Evolutionary conservation across 441 rosid species (phyloP).

Genomic region (Macaranga tanarius): DNA sequence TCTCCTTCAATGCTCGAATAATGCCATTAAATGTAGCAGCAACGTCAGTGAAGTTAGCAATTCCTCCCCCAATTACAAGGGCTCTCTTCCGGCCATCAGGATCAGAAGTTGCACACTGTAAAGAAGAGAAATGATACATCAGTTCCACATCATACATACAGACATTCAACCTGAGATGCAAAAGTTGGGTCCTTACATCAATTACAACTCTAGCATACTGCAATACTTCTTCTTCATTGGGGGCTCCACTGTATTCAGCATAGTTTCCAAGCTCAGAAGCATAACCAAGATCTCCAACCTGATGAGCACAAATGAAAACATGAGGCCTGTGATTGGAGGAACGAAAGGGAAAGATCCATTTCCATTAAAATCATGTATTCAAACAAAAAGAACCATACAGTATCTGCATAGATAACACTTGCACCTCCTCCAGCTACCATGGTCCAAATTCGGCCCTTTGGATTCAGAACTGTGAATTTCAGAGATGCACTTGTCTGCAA

Average conservation of each 20-base stretch:
- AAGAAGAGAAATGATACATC: background rate
- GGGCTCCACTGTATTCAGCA: slow-evolving; percentile 97
- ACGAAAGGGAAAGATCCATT: background rate
- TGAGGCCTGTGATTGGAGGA: slow-evolving; percentile 1
- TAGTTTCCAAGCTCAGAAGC: slow-evolving; percentile 96
- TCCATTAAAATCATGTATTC: slow-evolving; percentile 4
- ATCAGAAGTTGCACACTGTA: slow-evolving; percentile 82
- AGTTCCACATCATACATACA: background rate
- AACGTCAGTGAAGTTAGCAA: slow-evolving; percentile 94
- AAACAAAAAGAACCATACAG: slow-evolving; percentile 42
- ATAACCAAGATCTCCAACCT: slow-evolving; percentile 98
- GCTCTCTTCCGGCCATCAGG: slow-evolving; percentile 95
- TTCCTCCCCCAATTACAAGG: slow-evolving; percentile 92
- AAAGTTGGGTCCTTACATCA: slow-evolving; percentile 51
- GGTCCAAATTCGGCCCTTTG: slow-evolving; percentile 96
- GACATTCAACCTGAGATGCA: background rate
- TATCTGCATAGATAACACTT: slow-evolving; percentile 93
- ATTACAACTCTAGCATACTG: slow-evolving; percentile 94
- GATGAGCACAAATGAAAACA: slow-evolving; percentile 16
- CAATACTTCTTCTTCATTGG: slow-evolving; percentile 92
- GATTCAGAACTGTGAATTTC: slow-evolving; percentile 92
- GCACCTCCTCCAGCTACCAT: slow-evolving; percentile 99
- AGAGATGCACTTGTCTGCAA: slow-evolving; percentile 93
- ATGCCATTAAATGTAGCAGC: slow-evolving; percentile 95
- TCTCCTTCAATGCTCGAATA: slow-evolving; percentile 83